These are phyloP conservation scores for Coelastrella sp. DNA, from an alignment of 139 green algal species.

Conservation along the genomic window DNA sequence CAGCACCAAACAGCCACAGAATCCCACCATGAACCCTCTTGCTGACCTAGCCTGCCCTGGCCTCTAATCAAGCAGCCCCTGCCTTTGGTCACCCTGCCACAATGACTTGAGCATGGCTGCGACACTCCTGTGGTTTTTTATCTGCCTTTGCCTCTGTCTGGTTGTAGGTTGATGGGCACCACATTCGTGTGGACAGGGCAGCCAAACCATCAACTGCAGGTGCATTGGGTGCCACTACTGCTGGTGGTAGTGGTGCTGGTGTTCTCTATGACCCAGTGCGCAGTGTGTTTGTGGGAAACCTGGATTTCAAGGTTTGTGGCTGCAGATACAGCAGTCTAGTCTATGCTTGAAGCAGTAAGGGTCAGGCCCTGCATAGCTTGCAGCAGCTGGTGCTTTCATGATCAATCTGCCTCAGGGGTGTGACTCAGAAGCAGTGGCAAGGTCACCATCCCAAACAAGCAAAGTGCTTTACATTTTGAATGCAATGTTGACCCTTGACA, in stretches of 20 bases:
- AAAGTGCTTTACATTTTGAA: no score
- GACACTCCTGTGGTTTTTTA: background rate
- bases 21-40: background rate
- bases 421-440: no score
- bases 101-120: background rate
- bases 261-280: conserved; percentile 79
- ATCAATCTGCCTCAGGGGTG: no score
- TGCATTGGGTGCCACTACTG: background rate
- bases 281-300: conserved; percentile 91
- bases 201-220: conserved; percentile 25
- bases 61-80: background rate
- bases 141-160: background rate
- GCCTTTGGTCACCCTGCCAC: background rate
- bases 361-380: no score
- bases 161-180: conserved; percentile 71
- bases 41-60: background rate
- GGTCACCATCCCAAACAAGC: background rate
- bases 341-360: no score
- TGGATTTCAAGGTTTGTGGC: conserved; percentile 79
- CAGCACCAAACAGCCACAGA: no score
- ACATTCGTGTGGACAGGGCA: conserved; percentile 88
- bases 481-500: background rate
- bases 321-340: no score
- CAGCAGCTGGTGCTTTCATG: no score
- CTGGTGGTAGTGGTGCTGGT: conserved; percentile 36